Evolutionary conservation across 306 rosid genomes (phyloP), one percentile per base, ranked within the genome.

Genomic region (Sindora glabra): DNA sequence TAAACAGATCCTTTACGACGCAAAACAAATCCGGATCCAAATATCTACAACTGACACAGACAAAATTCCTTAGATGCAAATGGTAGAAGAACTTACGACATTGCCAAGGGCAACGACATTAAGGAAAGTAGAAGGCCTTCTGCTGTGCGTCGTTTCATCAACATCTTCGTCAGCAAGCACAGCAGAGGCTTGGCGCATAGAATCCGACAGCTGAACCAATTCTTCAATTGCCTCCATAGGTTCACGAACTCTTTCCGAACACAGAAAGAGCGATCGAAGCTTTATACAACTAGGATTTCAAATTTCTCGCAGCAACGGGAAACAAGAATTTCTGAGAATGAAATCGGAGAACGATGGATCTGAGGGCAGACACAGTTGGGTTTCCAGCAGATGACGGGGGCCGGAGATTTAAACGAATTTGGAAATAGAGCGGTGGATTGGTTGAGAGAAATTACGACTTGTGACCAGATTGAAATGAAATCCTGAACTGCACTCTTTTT

Each of bases 181-280:
- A 46, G 96, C 84, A n/a, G 87, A 44, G 26, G 92, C 94, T 67
- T 92, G 98, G 26, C 85, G 95, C 98, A 92, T 92, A 40, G 95
- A 83, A 57, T 88, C 96, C 5, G 98, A 86, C 5, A 88, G 89
- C 74, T 86, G 89, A 19, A 19, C 24, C 78, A 92, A 73, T 75
- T 92, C 98, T 42, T 86, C 95, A 74, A 92, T 83, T 68, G 94
- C 95, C 59, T 92, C 98, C 98, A 92, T 92, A 8, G 56, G 47
- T 32, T 45, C 10, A 24, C 48, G 36, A 19, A 8, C 47, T n/a
- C 5, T n/a, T n/a, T 40, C 5, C 21, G 2, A 44, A 14, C 48
- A 14, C 22, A 15, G 19, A 41, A 10, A 44, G 16, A 12, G 49
- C 5, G 9, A 41, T 44, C 25, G 49, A 44, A 17, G 13, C 49